Evolutionary conservation across 306 rosid species (phyloP).

Genomic region (Cyamopsis tetragonoloba): DNA sequence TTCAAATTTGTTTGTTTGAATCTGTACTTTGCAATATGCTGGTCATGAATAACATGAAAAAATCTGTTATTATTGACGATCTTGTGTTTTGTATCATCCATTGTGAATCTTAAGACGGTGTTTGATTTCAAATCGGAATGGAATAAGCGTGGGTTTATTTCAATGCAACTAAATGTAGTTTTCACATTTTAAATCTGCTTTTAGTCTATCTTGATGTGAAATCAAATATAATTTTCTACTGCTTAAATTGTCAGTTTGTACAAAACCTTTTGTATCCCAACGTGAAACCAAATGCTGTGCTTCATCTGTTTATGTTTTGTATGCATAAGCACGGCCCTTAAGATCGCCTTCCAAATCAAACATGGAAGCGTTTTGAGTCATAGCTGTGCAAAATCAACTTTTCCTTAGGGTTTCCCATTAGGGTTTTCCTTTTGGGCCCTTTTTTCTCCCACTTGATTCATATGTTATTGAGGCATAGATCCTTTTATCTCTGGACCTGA

Average conservation of each 20-base stretch:
- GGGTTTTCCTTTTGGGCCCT: constrained; percentile 73
- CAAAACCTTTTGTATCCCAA: background rate
- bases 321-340: constrained; percentile 69
- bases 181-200: no score
- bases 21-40: no score
- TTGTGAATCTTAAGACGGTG: no score
- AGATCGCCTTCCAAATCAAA: constrained; percentile 75
- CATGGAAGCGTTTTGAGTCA: constrained; percentile 94
- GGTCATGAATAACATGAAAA: no score
- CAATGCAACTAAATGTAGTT: no score
- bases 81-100: no score
- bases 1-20: background rate
- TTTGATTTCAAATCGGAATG: no score
- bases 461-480: constrained; percentile 33
- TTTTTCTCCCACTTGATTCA: constrained; percentile 34
- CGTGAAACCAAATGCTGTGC: no score
- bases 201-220: no score
- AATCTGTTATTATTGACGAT: no score
- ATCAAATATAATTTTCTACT: no score
- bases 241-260: background rate
- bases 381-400: constrained; percentile 56
- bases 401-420: constrained; percentile 33
- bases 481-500: constrained; percentile 27
- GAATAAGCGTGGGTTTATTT: no score
- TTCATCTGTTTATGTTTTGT: background rate